These are phyloP conservation scores for Emmonsia crescens DNA, from an alignment of 2,329 filamentous ascomycete species.

Conservation along the genomic window DNA sequence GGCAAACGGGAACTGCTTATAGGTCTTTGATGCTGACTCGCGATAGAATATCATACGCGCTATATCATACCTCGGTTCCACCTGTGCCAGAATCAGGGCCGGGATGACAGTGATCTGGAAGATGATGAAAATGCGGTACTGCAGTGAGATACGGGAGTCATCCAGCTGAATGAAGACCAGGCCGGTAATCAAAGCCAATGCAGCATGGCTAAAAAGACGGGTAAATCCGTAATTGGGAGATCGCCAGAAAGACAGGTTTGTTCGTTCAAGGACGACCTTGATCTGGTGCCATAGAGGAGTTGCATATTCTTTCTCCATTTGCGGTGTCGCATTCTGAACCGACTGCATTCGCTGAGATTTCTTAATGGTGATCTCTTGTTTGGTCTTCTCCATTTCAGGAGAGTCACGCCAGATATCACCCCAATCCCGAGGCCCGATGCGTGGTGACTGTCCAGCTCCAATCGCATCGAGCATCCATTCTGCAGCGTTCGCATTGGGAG, in stretches of 20 bases:
- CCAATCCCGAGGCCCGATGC: conserved; percentile 56
- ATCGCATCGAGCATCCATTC: conserved; percentile 60
- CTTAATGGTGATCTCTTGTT: conserved; percentile 54
- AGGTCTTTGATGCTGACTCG: conserved; percentile 77
- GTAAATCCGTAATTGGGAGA: conserved; percentile 85
- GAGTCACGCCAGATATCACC: conserved; percentile 45
- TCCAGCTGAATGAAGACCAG: conserved; percentile 70
- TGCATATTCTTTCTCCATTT: conserved; percentile 65
- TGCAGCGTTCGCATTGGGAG: conserved; percentile 56
- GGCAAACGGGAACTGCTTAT: conserved; percentile 68
- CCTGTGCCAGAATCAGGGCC: conserved; percentile 69
- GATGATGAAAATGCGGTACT: conserved; percentile 80
- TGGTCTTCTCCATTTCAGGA: conserved; percentile 41
- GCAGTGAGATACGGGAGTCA: conserved; percentile 62
- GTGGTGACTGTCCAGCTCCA: conserved; percentile 57
- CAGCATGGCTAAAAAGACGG: conserved; percentile 71
- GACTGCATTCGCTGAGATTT: conserved; percentile 47
- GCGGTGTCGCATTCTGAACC: conserved; percentile 29
- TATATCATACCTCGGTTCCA: conserved; percentile 74
- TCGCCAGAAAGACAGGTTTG: conserved; percentile 71
- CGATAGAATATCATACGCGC: conserved; percentile 75
- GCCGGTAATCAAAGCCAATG: conserved; percentile 67
- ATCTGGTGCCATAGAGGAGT: conserved; percentile 72
- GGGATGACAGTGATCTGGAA: conserved; percentile 80
- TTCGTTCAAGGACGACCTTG: conserved; percentile 60